phyloP scores from a whole-genome alignment of 768 basidiomycete genomes.

The Leccinum ochraceum region DNA sequence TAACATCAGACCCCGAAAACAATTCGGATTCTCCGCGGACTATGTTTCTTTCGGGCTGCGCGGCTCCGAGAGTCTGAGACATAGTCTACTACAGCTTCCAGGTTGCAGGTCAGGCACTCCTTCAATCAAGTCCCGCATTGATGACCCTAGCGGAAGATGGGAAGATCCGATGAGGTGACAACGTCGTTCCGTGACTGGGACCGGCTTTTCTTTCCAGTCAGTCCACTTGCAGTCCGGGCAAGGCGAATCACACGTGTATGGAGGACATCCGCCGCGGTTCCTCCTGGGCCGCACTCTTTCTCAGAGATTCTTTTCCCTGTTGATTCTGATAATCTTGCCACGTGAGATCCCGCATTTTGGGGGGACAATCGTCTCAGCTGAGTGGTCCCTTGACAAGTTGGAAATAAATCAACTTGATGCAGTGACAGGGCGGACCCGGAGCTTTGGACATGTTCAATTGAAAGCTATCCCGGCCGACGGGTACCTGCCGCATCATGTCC shows the following conservation, averaged over 20 bases:
- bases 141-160: not conserved
- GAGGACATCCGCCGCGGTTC: not conserved
- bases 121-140: not conserved
- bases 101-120: not conserved
- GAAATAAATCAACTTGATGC: not conserved
- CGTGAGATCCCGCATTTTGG: not conserved
- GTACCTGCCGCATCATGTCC: not conserved
- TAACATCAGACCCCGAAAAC: not conserved
- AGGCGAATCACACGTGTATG: not conserved
- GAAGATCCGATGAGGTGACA: not conserved
- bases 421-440: not conserved
- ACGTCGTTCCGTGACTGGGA: not conserved
- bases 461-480: not conserved
- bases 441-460: not conserved
- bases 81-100: not conserved
- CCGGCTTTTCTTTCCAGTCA: not conserved
- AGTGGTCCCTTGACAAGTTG: not conserved
- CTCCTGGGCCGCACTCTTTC: not conserved
- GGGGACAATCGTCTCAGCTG: not conserved
- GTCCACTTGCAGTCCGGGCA: not conserved
- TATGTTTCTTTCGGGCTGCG: not conserved
- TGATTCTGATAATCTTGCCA: not conserved
- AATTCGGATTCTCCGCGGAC: not conserved
- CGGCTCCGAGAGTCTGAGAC: not conserved
- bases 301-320: not conserved